These are phyloP conservation scores for Pisolithus microcarpus DNA, from an alignment of 768 basidiomycete species.

Conservation along the genomic window DNA sequence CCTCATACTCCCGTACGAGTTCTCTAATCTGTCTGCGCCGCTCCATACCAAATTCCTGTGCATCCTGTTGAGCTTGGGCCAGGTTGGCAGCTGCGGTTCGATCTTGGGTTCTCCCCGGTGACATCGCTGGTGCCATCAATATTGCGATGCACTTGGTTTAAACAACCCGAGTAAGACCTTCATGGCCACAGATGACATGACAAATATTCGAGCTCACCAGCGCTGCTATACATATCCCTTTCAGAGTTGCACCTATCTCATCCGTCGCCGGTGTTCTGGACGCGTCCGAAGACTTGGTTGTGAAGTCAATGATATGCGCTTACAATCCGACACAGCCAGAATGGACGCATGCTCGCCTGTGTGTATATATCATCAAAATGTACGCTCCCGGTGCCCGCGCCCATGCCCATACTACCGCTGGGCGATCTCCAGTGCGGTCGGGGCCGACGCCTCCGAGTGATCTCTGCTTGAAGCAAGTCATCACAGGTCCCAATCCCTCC, in stretches of 20 bases:
- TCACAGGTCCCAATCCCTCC: neutral
- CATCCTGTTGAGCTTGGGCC: constrained; percentile 51
- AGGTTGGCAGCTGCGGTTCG: constrained; percentile 49
- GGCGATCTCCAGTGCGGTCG: neutral
- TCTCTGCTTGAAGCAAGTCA: neutral
- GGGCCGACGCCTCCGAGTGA: neutral
- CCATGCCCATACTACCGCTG: neutral
- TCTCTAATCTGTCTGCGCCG: constrained; percentile 45
- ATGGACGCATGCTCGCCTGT: neutral
- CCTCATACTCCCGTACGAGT: constrained; percentile 33
- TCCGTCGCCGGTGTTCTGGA: neutral
- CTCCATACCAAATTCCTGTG: constrained; percentile 46
- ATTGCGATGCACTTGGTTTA: neutral
- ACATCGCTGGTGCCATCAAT: neutral
- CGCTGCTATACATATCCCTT: neutral
- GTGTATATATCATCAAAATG: neutral
- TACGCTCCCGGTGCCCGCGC: too few species aligned
- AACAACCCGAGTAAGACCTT: neutral
- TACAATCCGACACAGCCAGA: neutral
- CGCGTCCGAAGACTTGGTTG: neutral
- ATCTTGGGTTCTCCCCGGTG: constrained; percentile 35
- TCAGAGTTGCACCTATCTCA: neutral
- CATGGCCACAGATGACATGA: neutral
- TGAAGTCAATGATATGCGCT: neutral
- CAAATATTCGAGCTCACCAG: neutral